phyloP scores from a whole-genome alignment of 352 stramenopile genomes.

The Phytopythium oedochilum region DNA sequence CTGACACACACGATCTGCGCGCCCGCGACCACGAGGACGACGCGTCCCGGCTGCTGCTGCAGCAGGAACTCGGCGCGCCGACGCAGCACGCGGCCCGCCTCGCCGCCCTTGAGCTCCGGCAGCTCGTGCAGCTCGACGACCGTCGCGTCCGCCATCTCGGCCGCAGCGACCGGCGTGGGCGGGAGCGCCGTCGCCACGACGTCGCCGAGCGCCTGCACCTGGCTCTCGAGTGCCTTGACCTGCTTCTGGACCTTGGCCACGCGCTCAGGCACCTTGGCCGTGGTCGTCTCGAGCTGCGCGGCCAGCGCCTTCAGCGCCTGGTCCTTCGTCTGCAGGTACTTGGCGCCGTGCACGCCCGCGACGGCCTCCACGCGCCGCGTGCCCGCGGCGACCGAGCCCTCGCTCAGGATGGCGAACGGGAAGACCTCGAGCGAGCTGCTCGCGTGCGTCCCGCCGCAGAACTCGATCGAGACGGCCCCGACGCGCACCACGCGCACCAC shows the following conservation, averaged over 20 bases:
- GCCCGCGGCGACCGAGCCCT: slow-evolving; percentile 72
- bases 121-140: slow-evolving; percentile 32
- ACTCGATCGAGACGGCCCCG: slow-evolving; percentile 48
- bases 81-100: slow-evolving; percentile 52
- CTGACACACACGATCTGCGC: slow-evolving; percentile 46
- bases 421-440: slow-evolving; percentile 40
- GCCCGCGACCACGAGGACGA: slow-evolving; percentile 48
- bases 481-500: slow-evolving; percentile 71
- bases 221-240: slow-evolving; percentile 54
- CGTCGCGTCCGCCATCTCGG: slow-evolving; percentile 14
- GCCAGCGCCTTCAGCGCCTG: slow-evolving; percentile 39
- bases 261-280: slow-evolving; percentile 58
- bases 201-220: slow-evolving; percentile 44
- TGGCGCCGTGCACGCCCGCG: slow-evolving; percentile 39
- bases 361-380: slow-evolving; percentile 73
- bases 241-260: slow-evolving; percentile 69
- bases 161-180: slow-evolving; percentile 21
- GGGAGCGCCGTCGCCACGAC: slow-evolving; percentile 33
- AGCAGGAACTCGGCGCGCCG: slow-evolving; percentile 57
- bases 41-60: slow-evolving; percentile 14
- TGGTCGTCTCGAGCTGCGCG: slow-evolving; percentile 49
- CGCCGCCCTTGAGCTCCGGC: slow-evolving; percentile 11
- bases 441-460: slow-evolving; percentile 78
- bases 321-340: slow-evolving; percentile 59
- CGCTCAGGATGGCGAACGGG: slow-evolving; percentile 69